Conservation (phyloP, 2,329 filamentous ascomycete species). For the Hypomyces perniciosus region DNA sequence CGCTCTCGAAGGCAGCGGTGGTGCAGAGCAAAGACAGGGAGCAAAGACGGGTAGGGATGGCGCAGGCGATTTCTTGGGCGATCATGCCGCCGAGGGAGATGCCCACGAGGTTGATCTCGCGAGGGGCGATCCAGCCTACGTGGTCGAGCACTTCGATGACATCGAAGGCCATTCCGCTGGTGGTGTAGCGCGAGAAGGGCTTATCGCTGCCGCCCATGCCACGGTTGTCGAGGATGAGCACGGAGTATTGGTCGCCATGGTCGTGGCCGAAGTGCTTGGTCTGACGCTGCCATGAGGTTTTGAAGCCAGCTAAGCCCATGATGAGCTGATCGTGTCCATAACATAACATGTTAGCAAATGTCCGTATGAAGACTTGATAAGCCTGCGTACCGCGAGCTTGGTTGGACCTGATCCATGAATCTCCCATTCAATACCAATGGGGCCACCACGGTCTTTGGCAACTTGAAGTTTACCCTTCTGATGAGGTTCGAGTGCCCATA, state of each 20-base stretch:
- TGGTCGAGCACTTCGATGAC: conserved; percentile 62
- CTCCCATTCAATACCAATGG: conserved; percentile 71
- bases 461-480: conserved; percentile 56
- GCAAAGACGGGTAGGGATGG: conserved; percentile 46
- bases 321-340: conserved; percentile 51
- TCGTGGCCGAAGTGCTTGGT: conserved; percentile 76
- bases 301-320: conserved; percentile 69
- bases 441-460: conserved; percentile 66
- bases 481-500: conserved; percentile 65
- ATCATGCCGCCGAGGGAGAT: conserved; percentile 92
- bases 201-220: conserved; percentile 77
- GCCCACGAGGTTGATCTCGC: conserved; percentile 61
- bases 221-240: conserved; percentile 75
- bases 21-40: conserved; percentile 58
- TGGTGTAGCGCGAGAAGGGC: conserved; percentile 71
- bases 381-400: conserved; percentile 60
- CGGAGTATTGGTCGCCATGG: conserved; percentile 60
- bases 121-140: conserved; percentile 57
- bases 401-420: conserved; percentile 68
- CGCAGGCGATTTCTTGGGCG: conserved; percentile 66
- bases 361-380: no score
- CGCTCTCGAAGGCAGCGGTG: conserved; percentile 55
- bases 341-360: neutral
- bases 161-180: conserved; percentile 78
- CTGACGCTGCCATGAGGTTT: conserved; percentile 73